A percentile compares a stretch with the other conserved stretches of the same genome.
Conservation (phyloP, 805 yeast genomes). For the Lachancea fermentati region DNA sequence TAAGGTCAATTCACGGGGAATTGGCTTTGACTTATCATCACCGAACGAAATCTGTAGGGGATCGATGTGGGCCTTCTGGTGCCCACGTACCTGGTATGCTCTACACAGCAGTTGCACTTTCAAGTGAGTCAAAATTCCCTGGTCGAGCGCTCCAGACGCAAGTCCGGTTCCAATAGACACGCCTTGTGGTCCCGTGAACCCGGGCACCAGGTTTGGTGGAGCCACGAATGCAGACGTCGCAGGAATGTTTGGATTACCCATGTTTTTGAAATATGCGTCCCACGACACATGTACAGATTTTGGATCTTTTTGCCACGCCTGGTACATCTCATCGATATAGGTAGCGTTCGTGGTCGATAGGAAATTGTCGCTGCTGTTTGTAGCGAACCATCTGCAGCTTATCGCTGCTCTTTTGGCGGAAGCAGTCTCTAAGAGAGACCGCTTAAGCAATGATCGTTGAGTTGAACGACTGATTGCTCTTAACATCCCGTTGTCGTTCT, state of each 20-base stretch:
- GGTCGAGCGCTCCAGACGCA: conserved; percentile 44
- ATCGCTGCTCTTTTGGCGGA: background rate
- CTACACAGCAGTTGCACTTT: conserved; percentile 95
- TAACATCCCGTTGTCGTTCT: conserved; percentile 4
- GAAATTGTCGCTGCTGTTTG: conserved; percentile 52
- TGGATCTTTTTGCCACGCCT: conserved; percentile 91
- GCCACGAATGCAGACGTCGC: conserved; percentile 76
- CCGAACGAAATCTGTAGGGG: conserved; percentile 92
- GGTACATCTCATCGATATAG: conserved; percentile 97
- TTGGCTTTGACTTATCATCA: conserved; percentile 44
- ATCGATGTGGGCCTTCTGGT: conserved; percentile 88
- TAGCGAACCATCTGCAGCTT: conserved; percentile 2
- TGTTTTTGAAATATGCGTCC: conserved; percentile 93
- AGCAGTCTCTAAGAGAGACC: conserved; percentile 9
- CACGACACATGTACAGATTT: conserved; percentile 88
- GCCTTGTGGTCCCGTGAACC: conserved; percentile 66
- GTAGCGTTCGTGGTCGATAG: conserved; percentile 78
- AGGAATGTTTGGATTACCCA: conserved; percentile 64
- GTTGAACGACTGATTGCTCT: conserved; percentile 7
- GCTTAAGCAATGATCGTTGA: conserved; percentile 9
- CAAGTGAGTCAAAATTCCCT: conserved; percentile 78
- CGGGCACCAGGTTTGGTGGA: conserved; percentile 86
- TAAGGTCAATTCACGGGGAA: conserved; percentile 83
- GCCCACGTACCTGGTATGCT: conserved; percentile 99
- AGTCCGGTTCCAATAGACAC: conserved; percentile 38